Percentiles rank a stretch among this genome's conserved stretches.
phyloP scores from a whole-genome alignment of 176 grass and related monocot genomes.

The Lolium rigidum region DNA sequence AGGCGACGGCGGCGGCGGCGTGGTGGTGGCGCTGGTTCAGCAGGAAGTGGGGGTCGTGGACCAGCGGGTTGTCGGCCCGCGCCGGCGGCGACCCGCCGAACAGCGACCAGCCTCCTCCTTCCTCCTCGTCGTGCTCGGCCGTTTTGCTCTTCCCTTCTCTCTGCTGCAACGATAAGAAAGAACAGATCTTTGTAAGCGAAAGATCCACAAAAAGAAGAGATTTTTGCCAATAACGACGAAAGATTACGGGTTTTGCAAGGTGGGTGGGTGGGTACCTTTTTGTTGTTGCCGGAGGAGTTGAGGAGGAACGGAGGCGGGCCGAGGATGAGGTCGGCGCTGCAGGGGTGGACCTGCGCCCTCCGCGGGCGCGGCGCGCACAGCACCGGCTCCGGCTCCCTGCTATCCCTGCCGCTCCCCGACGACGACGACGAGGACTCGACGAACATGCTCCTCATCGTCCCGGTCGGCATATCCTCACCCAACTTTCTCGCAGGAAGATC shows the following conservation, averaged over 20 bases:
- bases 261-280: slow-evolving; percentile 29
- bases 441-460: slow-evolving; percentile 40
- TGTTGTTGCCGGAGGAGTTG: slow-evolving; percentile 9
- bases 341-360: slow-evolving; percentile 45
- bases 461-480: slow-evolving; percentile 31
- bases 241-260: no score
- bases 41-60: slow-evolving; percentile 70
- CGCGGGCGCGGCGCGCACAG: slow-evolving; percentile 56
- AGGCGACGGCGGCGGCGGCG: background rate
- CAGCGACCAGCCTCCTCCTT: slow-evolving; percentile 27
- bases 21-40: slow-evolving; percentile 48
- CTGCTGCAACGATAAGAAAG: background rate
- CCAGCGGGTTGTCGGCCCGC: slow-evolving; percentile 70
- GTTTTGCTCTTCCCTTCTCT: slow-evolving; percentile 20
- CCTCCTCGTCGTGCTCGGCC: background rate
- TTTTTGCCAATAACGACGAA: no score
- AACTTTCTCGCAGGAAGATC: background rate
- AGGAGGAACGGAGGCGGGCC: slow-evolving; percentile 48
- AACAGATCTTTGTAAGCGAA: background rate
- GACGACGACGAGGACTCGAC: slow-evolving; percentile 38
- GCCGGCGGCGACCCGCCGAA: slow-evolving; percentile 75
- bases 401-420: slow-evolving; percentile 25
- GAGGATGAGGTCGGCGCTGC: slow-evolving; percentile 60
- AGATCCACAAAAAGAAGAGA: no score
- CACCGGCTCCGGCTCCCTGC: slow-evolving; percentile 38